Percentiles rank a stretch among this genome's conserved stretches.
Conservation (phyloP, 2,329 filamentous ascomycete species). For the Cytospora schulzeri region DNA sequence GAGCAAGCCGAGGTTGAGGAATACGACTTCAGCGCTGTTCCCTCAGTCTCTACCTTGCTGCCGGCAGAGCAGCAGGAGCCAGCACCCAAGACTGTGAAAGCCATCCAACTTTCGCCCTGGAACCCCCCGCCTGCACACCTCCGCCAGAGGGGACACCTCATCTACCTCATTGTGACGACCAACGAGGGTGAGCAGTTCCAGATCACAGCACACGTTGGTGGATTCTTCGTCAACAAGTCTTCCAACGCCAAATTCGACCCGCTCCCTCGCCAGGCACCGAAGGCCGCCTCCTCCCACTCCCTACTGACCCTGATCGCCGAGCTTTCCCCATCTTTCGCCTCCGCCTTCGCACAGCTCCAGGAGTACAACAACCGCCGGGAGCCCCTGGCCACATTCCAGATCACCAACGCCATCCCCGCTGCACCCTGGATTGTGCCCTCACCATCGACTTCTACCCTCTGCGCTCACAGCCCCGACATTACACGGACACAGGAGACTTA, state of each 20-base stretch:
- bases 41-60: conserved; percentile 70
- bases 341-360: conserved; percentile 76
- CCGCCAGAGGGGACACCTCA: conserved; percentile 85
- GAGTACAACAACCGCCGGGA: conserved; percentile 85
- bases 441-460: conserved; percentile 59
- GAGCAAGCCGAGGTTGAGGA: conserved; percentile 52
- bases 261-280: conserved; percentile 75
- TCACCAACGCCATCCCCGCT: conserved; percentile 90
- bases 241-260: conserved; percentile 96
- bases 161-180: conserved; percentile 87
- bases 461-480: conserved; percentile 77
- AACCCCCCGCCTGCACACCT: conserved; percentile 93
- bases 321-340: conserved; percentile 80
- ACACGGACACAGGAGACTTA: conserved; percentile 92
- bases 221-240: conserved; percentile 96
- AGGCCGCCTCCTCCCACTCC: conserved; percentile 80
- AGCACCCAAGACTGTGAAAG: conserved; percentile 88
- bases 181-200: conserved; percentile 95
- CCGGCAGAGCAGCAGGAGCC: conserved; percentile 66
- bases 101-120: conserved; percentile 87
- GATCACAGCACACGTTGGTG: conserved; percentile 89
- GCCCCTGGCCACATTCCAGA: conserved; percentile 88
- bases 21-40: conserved; percentile 75
- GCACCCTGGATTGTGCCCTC: conserved; percentile 88
- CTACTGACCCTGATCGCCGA: conserved; percentile 76